Evolutionary conservation across 371 early-diverging fungal genomes (phyloP), one percentile per base, ranked within the genome.

Genomic region (Amoeboaphelidium protococcarum): DNA sequence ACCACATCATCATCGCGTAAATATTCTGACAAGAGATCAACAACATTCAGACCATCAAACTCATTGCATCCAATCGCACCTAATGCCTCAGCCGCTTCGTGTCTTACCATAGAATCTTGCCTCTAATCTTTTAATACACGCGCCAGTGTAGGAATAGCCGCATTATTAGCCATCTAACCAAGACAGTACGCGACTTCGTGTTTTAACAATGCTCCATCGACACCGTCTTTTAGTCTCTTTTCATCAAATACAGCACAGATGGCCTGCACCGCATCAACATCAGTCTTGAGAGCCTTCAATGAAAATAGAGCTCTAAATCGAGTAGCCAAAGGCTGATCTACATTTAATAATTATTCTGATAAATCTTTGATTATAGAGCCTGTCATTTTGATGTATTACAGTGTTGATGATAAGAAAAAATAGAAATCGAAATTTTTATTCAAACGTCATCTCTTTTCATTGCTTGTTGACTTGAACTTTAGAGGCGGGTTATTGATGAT

Each of bases 171-270:
- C 78, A 94, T 95, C 66, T 99, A 98, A 46, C 99, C 99, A 49
- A 99, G 69, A 46, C 88, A 87, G 63, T 98, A 99, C 47, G 97
- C 97, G 41, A 95, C 64, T 65, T 99, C 99, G 60, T 99, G 99
- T 64, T 92, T 89, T 47, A 98, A 70, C 43, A 99, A 69, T 31
- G 86, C 90, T 23, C 92, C 90, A 31, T 76, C 74, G 48, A 99
- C 68, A 46, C 88, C 88, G 63, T 98, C 98, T 47, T 96, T 96
- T 41, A 94, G 64, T 65, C 98, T 98, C 54, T 3, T 24, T 40
- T 25, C 24, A n/a, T 19, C 20, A 22, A n/a, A n/a, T 2, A 26
- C 41, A 10, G 26, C 40, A 19, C 2, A 16, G 20, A 13, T 21
- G n/a, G 27, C 0, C 16, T 41, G 2, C 41, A 26, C 21, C 23